Percentiles rank a stretch among this genome's conserved stretches.
phyloP scores from a whole-genome alignment of 1,284 basidiomycete genomes.

The Entoloma clypeatum region DNA sequence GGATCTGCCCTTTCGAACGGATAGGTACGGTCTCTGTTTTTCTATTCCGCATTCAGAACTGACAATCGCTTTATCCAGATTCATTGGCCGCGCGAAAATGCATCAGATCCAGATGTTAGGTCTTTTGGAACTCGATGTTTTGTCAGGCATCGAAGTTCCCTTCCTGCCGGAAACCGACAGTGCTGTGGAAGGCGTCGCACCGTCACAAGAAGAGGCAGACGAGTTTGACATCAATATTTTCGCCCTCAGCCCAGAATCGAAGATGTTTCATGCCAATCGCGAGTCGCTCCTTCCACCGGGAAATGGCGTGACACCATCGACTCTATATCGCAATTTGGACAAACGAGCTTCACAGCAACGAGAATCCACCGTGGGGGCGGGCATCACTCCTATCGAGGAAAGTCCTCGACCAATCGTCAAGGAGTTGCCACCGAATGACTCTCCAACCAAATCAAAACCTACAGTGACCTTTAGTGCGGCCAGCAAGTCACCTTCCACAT shows the following conservation, averaged over 20 bases:
- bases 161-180: conserved; percentile 51
- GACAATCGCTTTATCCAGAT: conserved; percentile 41
- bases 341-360: conserved; percentile 41
- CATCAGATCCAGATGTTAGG: conserved; percentile 94
- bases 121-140: conserved; percentile 83
- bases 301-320: conserved; percentile 21
- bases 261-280: conserved; percentile 29
- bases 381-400: conserved; percentile 65
- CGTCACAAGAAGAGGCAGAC: conserved; percentile 55
- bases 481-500: conserved; percentile 69
- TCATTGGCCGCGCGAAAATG: conserved; percentile 90
- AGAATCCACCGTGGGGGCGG: conserved; percentile 39
- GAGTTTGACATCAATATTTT: conserved; percentile 71
- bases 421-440: conserved; percentile 47
- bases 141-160: conserved; percentile 82
- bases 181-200: conserved; percentile 25
- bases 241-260: conserved; percentile 40
- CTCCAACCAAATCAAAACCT: conserved; percentile 30
- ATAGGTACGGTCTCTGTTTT: conserved; percentile 49
- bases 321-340: conserved; percentile 37
- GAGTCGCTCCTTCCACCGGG: conserved; percentile 33
- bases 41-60: neutral
- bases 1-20: conserved; percentile 82
- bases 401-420: conserved; percentile 49
- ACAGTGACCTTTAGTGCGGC: conserved; percentile 33